Conservation (phyloP, 257 asterid genomes). For the Eustoma russellianum region DNA sequence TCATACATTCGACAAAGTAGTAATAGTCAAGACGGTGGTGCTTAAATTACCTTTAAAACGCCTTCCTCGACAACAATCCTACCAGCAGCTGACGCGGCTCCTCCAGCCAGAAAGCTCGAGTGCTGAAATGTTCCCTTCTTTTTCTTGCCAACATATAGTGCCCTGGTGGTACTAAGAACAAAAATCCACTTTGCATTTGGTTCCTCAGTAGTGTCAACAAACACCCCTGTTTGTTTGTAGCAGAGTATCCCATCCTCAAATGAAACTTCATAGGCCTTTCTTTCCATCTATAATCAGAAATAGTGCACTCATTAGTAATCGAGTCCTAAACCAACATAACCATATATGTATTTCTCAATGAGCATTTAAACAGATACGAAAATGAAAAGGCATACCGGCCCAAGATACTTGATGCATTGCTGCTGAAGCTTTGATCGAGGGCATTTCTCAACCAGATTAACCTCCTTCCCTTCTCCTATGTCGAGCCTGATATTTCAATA, state of each 20-base stretch:
- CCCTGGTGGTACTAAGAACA: constrained; percentile 78
- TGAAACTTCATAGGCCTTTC: constrained; percentile 69
- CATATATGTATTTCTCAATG: not conserved
- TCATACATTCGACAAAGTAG: too few relatives aligned
- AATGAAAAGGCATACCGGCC: constrained; percentile 48
- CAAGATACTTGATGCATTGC: constrained; percentile 95
- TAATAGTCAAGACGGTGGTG: too few relatives aligned
- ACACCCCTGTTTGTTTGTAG: constrained; percentile 49
- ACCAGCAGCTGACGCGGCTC: constrained; percentile 93
- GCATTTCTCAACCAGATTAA: constrained; percentile 63
- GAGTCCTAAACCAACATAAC: too few relatives aligned
- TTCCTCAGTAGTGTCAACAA: constrained; percentile 48
- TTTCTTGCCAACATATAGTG: constrained; percentile 76
- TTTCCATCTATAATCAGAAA: constrained; percentile 51
- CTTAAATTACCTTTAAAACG: constrained; percentile 47
- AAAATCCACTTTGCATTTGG: constrained; percentile 92
- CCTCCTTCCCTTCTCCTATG: constrained; percentile 91
- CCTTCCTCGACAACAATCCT: constrained; percentile 78
- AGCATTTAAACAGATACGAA: not conserved
- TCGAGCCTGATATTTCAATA: constrained; percentile 52
- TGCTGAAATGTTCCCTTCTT: constrained; percentile 88
- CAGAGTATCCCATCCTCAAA: constrained; percentile 62
- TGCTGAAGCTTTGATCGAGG: constrained; percentile 86
- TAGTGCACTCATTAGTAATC: constrained; percentile 2
- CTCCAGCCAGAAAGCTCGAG: constrained; percentile 96